phyloP scores from a whole-genome alignment of 495 filamentous ascomycete species.

The Articulospora tetracladia region DNA sequence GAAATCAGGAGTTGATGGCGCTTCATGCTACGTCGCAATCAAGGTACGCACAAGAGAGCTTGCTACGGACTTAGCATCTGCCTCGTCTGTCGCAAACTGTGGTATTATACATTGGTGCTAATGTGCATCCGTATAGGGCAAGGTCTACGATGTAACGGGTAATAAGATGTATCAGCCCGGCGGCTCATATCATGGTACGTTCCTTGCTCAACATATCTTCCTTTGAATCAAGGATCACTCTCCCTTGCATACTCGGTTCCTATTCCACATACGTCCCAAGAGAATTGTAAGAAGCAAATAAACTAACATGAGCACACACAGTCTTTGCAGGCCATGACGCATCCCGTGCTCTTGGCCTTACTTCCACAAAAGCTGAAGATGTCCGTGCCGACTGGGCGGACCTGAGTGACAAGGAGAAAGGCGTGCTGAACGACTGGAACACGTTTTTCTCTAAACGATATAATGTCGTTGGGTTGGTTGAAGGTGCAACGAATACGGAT shows the following conservation, averaged over 20 bases:
- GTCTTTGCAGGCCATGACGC: constrained; percentile 96
- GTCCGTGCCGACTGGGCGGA: constrained; percentile 81
- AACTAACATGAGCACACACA: constrained; percentile 32
- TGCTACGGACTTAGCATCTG: too few species aligned
- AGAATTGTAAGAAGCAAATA: too few species aligned
- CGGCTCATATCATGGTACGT: constrained; percentile 78
- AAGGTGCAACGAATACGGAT: constrained; percentile 6
- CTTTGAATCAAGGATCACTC: too few species aligned
- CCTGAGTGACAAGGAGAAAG: constrained; percentile 82
- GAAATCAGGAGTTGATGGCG: constrained; percentile 54
- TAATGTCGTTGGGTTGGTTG: constrained; percentile 81
- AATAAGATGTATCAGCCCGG: constrained; percentile 82
- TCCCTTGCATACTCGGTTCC: not conserved
- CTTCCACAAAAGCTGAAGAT: constrained; percentile 83
- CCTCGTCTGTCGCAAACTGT: too few species aligned
- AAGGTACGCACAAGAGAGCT: constrained; percentile 46
- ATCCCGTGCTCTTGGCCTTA: constrained; percentile 80
- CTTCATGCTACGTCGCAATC: constrained; percentile 87
- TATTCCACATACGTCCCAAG: not conserved
- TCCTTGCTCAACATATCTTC: too few species aligned
- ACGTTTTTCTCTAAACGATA: constrained; percentile 96
- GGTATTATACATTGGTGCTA: too few species aligned
- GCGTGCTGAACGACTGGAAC: constrained; percentile 81
- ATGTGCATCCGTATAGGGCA: constrained; percentile 59
- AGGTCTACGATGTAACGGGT: constrained; percentile 87